phyloP scores from a whole-genome alignment of 73 alveolate genomes.

The Symbiodinium natans region DNA sequence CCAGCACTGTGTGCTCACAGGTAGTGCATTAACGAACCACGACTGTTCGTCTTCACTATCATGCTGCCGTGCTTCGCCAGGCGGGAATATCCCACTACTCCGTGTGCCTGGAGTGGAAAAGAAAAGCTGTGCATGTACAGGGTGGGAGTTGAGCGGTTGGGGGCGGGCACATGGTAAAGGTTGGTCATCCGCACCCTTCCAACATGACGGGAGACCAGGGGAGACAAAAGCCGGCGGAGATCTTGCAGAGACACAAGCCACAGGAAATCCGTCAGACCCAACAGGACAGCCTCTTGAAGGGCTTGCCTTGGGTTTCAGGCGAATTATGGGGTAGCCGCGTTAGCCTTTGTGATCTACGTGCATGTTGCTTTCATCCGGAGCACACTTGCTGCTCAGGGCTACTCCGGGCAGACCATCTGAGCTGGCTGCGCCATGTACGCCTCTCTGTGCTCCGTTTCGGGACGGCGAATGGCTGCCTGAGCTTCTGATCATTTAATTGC shows the following conservation, averaged over 20 bases:
- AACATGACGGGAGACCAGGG: too few relatives aligned
- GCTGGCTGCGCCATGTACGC: background rate
- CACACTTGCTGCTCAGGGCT: background rate
- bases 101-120: conserved; percentile 4
- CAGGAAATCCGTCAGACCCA: too few relatives aligned
- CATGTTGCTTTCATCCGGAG: too few relatives aligned
- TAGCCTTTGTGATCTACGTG: too few relatives aligned
- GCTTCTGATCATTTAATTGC: background rate
- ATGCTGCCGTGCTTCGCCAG: background rate
- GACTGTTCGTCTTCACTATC: background rate
- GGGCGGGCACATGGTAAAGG: too few relatives aligned
- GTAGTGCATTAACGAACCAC: background rate
- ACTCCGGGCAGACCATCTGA: background rate
- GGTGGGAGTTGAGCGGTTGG: too few relatives aligned
- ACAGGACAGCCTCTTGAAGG: too few relatives aligned
- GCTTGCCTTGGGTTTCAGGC: too few relatives aligned
- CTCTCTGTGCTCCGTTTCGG: background rate
- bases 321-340: too few relatives aligned
- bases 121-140: background rate
- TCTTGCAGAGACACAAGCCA: too few relatives aligned
- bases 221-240: too few relatives aligned
- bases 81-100: conserved; percentile 1
- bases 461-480: background rate
- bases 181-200: too few relatives aligned
- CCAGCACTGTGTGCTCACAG: background rate